phyloP scores from a whole-genome alignment of 2,329 filamentous ascomycete genomes.

The Fusarium agapanthi region DNA sequence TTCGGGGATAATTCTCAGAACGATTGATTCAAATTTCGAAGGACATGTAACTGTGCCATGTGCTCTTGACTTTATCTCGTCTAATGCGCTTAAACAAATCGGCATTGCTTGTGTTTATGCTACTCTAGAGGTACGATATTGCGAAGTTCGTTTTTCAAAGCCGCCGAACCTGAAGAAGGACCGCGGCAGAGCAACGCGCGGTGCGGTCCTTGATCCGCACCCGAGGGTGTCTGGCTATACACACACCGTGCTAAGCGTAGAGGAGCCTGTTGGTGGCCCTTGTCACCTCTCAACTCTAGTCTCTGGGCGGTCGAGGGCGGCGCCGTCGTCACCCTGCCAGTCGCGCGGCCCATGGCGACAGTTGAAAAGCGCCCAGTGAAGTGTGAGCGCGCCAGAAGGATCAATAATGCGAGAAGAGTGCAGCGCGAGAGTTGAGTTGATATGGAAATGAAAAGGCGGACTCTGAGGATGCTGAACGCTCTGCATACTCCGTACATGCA shows the following conservation, averaged over 20 bases:
- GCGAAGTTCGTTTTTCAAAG: conserved; percentile 13
- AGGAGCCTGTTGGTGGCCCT: conserved; percentile 9
- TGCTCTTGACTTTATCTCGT: neutral
- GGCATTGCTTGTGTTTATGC: neutral
- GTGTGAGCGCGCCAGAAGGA: conserved; percentile 24
- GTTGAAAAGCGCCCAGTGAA: conserved; percentile 25
- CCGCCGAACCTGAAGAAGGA: conserved; percentile 19
- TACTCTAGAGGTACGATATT: neutral
- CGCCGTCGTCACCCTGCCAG: conserved; percentile 26
- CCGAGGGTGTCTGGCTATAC: neutral
- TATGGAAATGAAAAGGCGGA: neutral
- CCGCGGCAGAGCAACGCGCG: conserved; percentile 24
- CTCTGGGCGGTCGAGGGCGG: conserved; percentile 20
- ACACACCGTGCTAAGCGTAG: conserved; percentile 2
- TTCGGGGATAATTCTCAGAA: neutral
- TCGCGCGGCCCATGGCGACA: conserved; percentile 23
- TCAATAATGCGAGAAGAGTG: conserved; percentile 15
- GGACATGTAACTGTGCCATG: too few species aligned
- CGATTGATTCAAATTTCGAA: neutral
- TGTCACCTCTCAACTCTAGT: conserved; percentile 28
- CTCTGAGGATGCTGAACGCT: neutral
- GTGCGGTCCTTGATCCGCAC: conserved; percentile 23
- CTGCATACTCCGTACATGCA: neutral
- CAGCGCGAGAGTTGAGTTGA: neutral
- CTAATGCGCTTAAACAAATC: neutral